These are phyloP conservation scores for Neodidymelliopsis sp. DNA, from an alignment of 2,329 filamentous ascomycete species.

Conservation along the genomic window DNA sequence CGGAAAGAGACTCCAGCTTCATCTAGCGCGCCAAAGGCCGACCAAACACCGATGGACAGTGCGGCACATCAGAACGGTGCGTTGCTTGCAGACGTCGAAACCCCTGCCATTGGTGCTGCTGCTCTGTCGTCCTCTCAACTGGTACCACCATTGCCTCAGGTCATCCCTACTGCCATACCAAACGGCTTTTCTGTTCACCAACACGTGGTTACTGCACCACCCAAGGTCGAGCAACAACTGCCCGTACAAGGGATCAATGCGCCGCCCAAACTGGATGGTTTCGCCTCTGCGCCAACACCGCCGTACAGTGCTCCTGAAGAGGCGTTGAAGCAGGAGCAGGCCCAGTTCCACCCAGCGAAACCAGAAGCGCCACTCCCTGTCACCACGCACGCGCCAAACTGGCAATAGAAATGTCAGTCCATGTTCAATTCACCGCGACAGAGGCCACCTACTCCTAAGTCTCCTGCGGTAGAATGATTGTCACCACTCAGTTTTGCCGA, in stretches of 20 bases:
- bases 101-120: not conserved
- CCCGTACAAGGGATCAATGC: constrained; percentile 7
- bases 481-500: no score
- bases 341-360: not conserved
- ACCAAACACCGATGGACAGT: not conserved
- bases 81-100: not conserved
- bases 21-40: not conserved
- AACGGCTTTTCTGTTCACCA: constrained; percentile 17
- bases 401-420: constrained; percentile 25
- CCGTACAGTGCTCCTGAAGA: constrained; percentile 33
- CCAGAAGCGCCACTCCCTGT: not conserved
- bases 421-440: not conserved
- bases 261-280: constrained; percentile 19
- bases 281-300: constrained; percentile 33
- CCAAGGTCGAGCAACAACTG: constrained; percentile 11
- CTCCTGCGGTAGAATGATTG: no score
- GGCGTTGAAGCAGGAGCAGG: constrained; percentile 2
- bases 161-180: not conserved
- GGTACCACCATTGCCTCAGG: constrained; percentile 2
- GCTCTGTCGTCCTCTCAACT: not conserved
- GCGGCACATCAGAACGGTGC: not conserved
- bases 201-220: not conserved
- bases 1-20: constrained; percentile 23
- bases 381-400: constrained; percentile 21
- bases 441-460: no score